Evolutionary conservation across 1,139 yeast genomes (phyloP).

Genomic region (Diutina scorzettiae): DNA sequence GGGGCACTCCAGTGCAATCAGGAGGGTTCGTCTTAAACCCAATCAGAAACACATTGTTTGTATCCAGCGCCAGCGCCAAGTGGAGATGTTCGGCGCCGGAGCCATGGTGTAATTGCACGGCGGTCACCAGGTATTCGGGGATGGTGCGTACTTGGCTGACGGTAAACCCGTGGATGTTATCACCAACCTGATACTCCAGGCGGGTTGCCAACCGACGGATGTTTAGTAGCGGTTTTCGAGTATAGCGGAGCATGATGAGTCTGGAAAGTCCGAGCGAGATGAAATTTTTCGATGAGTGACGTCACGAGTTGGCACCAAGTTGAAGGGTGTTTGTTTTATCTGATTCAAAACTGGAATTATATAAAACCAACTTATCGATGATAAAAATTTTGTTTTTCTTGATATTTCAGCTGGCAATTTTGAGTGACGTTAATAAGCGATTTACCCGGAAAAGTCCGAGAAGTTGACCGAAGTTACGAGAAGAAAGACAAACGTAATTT

Average conservation of each 20-base stretch:
- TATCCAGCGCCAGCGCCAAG: slow-evolving; percentile 61
- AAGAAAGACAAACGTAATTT: too few relatives aligned
- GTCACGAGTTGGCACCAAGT: too few relatives aligned
- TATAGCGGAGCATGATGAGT: neutral
- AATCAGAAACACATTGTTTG: slow-evolving; percentile 77
- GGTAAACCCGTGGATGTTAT: slow-evolving; percentile 48
- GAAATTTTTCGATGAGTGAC: too few relatives aligned
- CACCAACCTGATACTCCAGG: slow-evolving; percentile 27
- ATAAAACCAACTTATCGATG: too few relatives aligned
- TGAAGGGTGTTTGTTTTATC: too few relatives aligned
- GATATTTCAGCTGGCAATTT: too few relatives aligned
- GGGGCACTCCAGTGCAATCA: slow-evolving; percentile 89
- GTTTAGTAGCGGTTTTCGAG: neutral
- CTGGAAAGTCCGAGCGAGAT: too few relatives aligned
- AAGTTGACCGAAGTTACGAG: too few relatives aligned
- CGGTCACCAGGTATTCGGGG: slow-evolving; percentile 39
- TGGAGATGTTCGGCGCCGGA: slow-evolving; percentile 81
- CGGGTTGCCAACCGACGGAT: neutral
- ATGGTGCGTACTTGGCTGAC: slow-evolving; percentile 53
- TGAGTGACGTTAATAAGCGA: too few relatives aligned
- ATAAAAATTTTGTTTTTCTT: too few relatives aligned
- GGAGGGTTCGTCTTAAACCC: slow-evolving; percentile 94
- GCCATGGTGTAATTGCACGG: slow-evolving; percentile 11
- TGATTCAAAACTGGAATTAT: too few relatives aligned
- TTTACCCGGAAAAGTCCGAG: too few relatives aligned